Percentiles rank a stretch among this genome's conserved stretches.
Evolutionary conservation across 257 asterid species (phyloP).

Genomic region (Cruciata laevipes): DNA sequence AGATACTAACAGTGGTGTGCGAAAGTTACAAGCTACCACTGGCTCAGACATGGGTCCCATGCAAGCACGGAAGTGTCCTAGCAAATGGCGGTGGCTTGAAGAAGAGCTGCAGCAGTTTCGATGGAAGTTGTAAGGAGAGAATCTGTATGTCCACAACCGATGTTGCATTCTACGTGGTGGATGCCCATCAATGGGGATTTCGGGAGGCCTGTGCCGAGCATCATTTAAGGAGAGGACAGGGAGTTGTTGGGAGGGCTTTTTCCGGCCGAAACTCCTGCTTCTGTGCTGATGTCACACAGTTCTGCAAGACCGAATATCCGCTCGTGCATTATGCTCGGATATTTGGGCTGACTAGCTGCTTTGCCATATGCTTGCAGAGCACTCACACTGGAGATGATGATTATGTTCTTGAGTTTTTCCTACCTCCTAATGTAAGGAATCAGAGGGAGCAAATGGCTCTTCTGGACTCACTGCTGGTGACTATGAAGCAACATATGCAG

Average conservation of each 20-base stretch:
- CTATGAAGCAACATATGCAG: slow-evolving; percentile 68
- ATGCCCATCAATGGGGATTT: slow-evolving; percentile 85
- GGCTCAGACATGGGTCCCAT: slow-evolving; percentile 97
- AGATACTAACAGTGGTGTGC: slow-evolving; percentile 74
- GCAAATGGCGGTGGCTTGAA: slow-evolving; percentile 78
- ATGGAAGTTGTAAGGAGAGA: slow-evolving; percentile 91
- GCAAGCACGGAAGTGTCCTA: slow-evolving; percentile 71
- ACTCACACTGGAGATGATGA: slow-evolving; percentile 76
- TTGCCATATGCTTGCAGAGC: slow-evolving; percentile 74
- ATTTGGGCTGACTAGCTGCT: slow-evolving; percentile 65
- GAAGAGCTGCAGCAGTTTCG: slow-evolving; percentile 90
- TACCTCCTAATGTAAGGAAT: slow-evolving; percentile 44
- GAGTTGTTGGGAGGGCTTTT: slow-evolving; percentile 85
- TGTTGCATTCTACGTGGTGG: slow-evolving; percentile 72
- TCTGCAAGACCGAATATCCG: slow-evolving; percentile 84
- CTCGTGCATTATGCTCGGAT: slow-evolving; percentile 87
- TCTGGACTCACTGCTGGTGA: slow-evolving; percentile 60
- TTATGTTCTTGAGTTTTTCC: slow-evolving; percentile 67
- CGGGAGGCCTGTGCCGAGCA: slow-evolving; percentile 90
- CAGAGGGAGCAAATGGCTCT: slow-evolving; percentile 44
- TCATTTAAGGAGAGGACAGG: slow-evolving; percentile 86
- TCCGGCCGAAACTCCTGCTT: slow-evolving; percentile 51
- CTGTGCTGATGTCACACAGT: slow-evolving; percentile 58
- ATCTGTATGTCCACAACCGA: slow-evolving; percentile 89
- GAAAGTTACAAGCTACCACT: slow-evolving; percentile 78